Conservation (phyloP, 169 alveolate genomes). For the Eimeria brunetti region DNA sequence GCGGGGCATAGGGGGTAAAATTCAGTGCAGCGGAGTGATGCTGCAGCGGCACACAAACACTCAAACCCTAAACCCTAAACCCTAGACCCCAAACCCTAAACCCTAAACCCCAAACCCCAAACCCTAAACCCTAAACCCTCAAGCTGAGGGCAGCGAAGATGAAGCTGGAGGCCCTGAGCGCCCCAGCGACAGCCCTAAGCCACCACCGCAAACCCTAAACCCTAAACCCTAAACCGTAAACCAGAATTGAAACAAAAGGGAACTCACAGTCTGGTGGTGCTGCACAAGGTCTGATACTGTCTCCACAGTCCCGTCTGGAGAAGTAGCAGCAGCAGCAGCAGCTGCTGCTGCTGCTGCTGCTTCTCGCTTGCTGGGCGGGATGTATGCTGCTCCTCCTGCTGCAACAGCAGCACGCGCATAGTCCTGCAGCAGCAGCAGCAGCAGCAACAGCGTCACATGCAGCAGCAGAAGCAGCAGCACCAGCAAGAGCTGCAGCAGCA, state of each 20-base stretch:
- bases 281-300: background rate
- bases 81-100: conserved; percentile 9
- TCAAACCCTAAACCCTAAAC: background rate
- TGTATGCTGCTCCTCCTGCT: conserved; percentile 35
- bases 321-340: conserved; percentile 22
- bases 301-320: background rate
- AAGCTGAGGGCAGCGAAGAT: too few species aligned
- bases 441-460: background rate
- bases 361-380: conserved; percentile 2
- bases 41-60: background rate
- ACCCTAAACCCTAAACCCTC: conserved; percentile 18
- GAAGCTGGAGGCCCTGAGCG: background rate
- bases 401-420: conserved; percentile 47
- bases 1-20: conserved; percentile 31
- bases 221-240: too few species aligned
- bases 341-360: conserved; percentile 49
- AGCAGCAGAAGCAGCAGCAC: too few species aligned
- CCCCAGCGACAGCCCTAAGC: too few species aligned
- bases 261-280: conserved; percentile 8
- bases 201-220: too few species aligned
- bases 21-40: conserved; percentile 15
- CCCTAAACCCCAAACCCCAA: conserved; percentile 5
- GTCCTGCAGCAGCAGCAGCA: conserved; percentile 6
- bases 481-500: too few species aligned
- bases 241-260: background rate